These are phyloP conservation scores for Vanderwaltozyma tropicalis DNA, from an alignment of 805 yeast genomes.

Conservation along the genomic window DNA sequence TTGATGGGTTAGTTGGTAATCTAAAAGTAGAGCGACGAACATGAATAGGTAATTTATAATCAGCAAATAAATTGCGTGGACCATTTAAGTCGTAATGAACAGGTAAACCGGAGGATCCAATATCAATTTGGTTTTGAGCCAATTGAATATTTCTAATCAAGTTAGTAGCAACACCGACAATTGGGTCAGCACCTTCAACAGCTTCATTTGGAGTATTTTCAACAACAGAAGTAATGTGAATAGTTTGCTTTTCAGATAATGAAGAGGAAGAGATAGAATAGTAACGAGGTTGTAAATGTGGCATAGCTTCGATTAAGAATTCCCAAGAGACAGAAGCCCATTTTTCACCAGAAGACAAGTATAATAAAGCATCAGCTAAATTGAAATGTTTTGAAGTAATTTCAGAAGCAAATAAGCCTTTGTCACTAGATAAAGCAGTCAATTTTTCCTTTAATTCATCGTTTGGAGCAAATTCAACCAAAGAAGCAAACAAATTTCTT, in stretches of 20 bases:
- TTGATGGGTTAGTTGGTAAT: slow-evolving; percentile 73
- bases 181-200: slow-evolving; percentile 17
- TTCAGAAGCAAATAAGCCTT: slow-evolving; percentile 53
- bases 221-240: slow-evolving; percentile 87
- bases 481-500: slow-evolving; percentile 65
- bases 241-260: slow-evolving; percentile 55
- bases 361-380: slow-evolving; percentile 61
- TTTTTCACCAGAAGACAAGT: slow-evolving; percentile 49
- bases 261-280: slow-evolving; percentile 93
- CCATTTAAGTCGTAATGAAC: slow-evolving; percentile 69
- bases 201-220: slow-evolving; percentile 43
- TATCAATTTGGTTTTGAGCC: slow-evolving; percentile 39
- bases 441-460: slow-evolving; percentile 35
- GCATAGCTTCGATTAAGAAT: slow-evolving; percentile 69
- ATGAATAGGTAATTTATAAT: slow-evolving; percentile 71
- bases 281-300: slow-evolving; percentile 85
- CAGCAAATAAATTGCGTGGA: slow-evolving; percentile 49
- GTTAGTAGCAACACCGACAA: slow-evolving; percentile 81
- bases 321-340: slow-evolving; percentile 79
- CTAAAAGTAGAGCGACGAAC: slow-evolving; percentile 92
- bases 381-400: slow-evolving; percentile 55
- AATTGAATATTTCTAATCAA: slow-evolving; percentile 63
- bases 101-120: slow-evolving; percentile 24
- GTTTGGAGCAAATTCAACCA: slow-evolving; percentile 77
- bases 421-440: slow-evolving; percentile 49